A percentile compares a stretch with the other conserved stretches of the same genome.
Evolutionary conservation across 306 rosid genomes (phyloP).

Genomic region (Lathyrus oleraceus): DNA sequence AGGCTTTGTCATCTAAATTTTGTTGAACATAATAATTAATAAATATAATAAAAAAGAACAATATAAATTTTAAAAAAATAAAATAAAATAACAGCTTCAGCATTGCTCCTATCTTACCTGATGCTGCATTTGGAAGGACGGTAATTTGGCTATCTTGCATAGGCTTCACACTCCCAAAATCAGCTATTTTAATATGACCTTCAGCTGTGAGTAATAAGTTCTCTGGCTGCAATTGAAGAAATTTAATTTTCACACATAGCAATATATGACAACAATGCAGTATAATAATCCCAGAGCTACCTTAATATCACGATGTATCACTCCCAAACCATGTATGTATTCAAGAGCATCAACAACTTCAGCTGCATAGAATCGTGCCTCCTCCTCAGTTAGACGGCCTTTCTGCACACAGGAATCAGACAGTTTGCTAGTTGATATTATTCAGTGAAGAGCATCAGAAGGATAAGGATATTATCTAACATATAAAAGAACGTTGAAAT

Average conservation of each 20-base stretch:
- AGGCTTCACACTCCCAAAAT: constrained; percentile 99
- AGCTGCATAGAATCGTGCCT: constrained; percentile 93
- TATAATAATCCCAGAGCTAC: constrained; percentile 49
- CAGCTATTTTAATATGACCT: constrained; percentile 95
- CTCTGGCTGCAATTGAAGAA: constrained; percentile 82
- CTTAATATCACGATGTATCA: constrained; percentile 99
- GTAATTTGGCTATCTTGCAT: constrained; percentile 93
- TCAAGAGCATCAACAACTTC: constrained; percentile 98
- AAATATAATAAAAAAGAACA: constrained; percentile 27
- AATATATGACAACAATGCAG: constrained; percentile 36
- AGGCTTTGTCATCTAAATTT: constrained; percentile 84
- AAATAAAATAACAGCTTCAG: not conserved
- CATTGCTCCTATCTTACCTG: constrained; percentile 57
- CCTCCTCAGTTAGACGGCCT: constrained; percentile 78
- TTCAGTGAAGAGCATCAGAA: constrained; percentile 25
- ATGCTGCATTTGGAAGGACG: constrained; percentile 98
- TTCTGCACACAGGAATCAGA: constrained; percentile 64
- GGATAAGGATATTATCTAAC: not conserved
- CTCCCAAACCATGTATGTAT: constrained; percentile 90
- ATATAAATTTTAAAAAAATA: not conserved
- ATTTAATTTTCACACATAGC: constrained; percentile 30
- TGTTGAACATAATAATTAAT: not conserved
- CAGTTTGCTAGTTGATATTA: constrained; percentile 33
- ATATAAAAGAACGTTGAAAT: constrained; percentile 13
- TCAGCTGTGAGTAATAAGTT: constrained; percentile 84